Conservation (phyloP, 2,329 filamentous ascomycete species). For the Sporothrix globosa region DNA sequence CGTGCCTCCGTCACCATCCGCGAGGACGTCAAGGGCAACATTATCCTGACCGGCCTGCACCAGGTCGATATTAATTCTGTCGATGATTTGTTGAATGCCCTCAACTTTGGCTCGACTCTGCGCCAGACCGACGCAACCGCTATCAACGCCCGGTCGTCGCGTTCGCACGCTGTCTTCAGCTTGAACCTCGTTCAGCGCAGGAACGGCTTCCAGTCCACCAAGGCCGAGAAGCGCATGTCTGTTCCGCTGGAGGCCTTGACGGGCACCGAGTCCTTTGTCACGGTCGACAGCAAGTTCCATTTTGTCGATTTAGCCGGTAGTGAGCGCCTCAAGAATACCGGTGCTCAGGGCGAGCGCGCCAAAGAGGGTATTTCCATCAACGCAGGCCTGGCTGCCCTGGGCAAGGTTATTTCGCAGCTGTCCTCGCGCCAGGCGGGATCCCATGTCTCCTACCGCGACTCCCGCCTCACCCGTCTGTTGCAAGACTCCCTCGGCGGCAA, state of each 20-base stretch:
- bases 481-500: conserved; percentile 97
- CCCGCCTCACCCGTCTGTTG: conserved; percentile 89
- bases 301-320: conserved; percentile 98
- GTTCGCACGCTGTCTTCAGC: conserved; percentile 96
- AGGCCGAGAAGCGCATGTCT: conserved; percentile 81
- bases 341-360: conserved; percentile 89
- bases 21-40: conserved; percentile 92
- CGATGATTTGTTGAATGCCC: conserved; percentile 83
- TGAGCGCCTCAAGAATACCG: conserved; percentile 95
- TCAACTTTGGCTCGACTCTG: conserved; percentile 91
- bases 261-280: conserved; percentile 70
- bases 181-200: conserved; percentile 90
- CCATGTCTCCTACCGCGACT: conserved; percentile 97
- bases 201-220: conserved; percentile 55
- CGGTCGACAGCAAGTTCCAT: conserved; percentile 96
- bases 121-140: conserved; percentile 96
- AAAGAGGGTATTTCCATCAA: conserved; percentile 99
- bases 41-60: conserved; percentile 85
- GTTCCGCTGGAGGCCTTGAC: conserved; percentile 81
- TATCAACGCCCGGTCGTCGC: conserved; percentile 95
- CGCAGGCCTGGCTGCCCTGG: conserved; percentile 87
- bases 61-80: conserved; percentile 88
- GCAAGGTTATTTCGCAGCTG: conserved; percentile 97
- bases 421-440: conserved; percentile 85
- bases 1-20: conserved; percentile 84